Percentiles rank a stretch among this genome's conserved stretches.
Evolutionary conservation across 768 basidiomycete genomes (phyloP).

Genomic region (Tricholoma hemisulphureum): DNA sequence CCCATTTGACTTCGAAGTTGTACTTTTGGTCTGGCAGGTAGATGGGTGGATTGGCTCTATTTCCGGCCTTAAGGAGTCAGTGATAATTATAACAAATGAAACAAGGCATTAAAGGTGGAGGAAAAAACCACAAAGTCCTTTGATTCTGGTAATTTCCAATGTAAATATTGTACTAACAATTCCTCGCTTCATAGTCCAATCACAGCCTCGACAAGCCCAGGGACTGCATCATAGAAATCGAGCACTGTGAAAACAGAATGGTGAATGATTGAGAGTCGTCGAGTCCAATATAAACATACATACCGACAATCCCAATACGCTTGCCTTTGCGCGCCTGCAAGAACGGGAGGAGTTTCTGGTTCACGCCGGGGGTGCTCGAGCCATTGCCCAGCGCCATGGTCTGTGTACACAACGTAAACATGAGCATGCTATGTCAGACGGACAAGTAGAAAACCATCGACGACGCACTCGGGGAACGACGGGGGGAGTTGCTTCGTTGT

Average conservation of each 20-base stretch:
- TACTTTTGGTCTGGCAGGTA: no score
- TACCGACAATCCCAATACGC: slow-evolving; percentile 48
- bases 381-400: slow-evolving; percentile 45
- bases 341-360: slow-evolving; percentile 44
- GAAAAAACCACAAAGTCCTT: no score
- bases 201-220: slow-evolving; percentile 45
- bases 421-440: neutral
- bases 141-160: neutral
- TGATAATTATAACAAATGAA: no score
- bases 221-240: slow-evolving; percentile 47
- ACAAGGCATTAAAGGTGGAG: no score
- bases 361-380: slow-evolving; percentile 36
- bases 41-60: no score
- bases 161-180: neutral
- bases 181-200: slow-evolving; percentile 30
- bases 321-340: slow-evolving; percentile 40
- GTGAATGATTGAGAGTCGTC: neutral
- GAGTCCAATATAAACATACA: slow-evolving; percentile 15
- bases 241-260: slow-evolving; percentile 32
- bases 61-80: no score
- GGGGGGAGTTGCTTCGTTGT: slow-evolving; percentile 31
- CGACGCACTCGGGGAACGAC: slow-evolving; percentile 36
- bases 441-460: neutral
- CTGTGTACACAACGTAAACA: slow-evolving; percentile 19
- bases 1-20: no score